phyloP scores from a whole-genome alignment of 495 filamentous ascomycete genomes.

The Podospora anserina region DNA sequence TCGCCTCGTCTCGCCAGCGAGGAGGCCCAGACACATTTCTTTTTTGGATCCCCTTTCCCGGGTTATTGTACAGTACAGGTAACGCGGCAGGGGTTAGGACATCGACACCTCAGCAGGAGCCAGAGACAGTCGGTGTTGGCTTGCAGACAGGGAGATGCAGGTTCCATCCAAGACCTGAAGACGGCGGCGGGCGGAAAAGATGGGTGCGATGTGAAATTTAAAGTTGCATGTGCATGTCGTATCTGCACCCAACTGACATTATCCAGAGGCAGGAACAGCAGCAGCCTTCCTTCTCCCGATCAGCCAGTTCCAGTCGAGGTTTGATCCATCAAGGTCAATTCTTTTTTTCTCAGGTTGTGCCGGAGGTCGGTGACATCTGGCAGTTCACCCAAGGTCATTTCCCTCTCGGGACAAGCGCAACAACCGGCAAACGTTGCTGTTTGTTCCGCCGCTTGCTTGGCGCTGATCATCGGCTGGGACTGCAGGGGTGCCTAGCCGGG shows the following conservation, averaged over 20 bases:
- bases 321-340: background rate
- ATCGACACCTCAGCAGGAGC: background rate
- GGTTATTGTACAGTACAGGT: background rate
- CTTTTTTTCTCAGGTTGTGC: background rate
- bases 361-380: background rate
- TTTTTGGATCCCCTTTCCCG: conserved; percentile 9
- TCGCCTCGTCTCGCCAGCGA: conserved; percentile 5
- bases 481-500: conserved; percentile 10
- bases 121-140: background rate
- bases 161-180: background rate
- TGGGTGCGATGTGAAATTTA: background rate
- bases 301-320: background rate
- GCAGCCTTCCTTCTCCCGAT: background rate
- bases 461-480: conserved; percentile 32
- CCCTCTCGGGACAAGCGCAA: conserved; percentile 10
- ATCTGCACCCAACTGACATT: conserved; percentile 3
- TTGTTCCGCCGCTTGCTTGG: conserved; percentile 29
- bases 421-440: conserved; percentile 16
- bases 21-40: conserved; percentile 10
- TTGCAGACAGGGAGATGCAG: background rate
- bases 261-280: background rate
- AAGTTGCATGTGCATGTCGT: conserved; percentile 9
- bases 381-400: conserved; percentile 7
- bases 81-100: background rate
- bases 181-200: background rate